phyloP scores from a whole-genome alignment of 257 asterid species.

The Solanum tarapatanum region DNA sequence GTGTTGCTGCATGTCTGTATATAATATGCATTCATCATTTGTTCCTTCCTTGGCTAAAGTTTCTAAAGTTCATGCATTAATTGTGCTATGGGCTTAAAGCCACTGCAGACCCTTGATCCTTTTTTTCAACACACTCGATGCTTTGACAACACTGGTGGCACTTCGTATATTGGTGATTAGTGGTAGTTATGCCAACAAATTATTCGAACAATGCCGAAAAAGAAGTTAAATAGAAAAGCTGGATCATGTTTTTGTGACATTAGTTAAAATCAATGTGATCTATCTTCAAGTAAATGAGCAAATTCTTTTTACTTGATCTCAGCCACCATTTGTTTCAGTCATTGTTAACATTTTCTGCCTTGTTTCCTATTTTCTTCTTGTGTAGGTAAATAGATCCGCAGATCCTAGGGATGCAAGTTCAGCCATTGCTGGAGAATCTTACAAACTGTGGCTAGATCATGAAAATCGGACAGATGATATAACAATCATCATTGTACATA shows the following conservation, averaged over 20 bases:
- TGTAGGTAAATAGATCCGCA: conserved; percentile 48
- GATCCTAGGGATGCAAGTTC: conserved; percentile 88
- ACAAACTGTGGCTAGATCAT: conserved; percentile 79
- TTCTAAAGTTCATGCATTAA: neutral
- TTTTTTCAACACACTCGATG: neutral
- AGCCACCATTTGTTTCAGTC: neutral
- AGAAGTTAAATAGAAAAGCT: neutral
- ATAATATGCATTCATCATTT: neutral
- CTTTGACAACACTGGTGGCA: neutral
- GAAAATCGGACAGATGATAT: conserved; percentile 95
- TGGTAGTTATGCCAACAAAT: neutral
- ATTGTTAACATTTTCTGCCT: neutral
- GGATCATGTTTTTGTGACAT: neutral
- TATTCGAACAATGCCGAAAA: neutral
- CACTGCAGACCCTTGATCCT: neutral
- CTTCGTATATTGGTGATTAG: neutral
- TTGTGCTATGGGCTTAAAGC: neutral
- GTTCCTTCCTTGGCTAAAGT: neutral
- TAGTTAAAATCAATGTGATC: neutral
- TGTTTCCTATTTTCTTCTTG: neutral
- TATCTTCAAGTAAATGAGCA: neutral
- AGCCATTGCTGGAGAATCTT: conserved; percentile 71
- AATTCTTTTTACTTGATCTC: neutral
- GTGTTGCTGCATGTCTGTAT: neutral
- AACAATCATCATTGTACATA: conserved; percentile 76